Evolutionary conservation across 768 basidiomycete genomes (phyloP), one percentile per base, ranked within the genome.

Genomic region (Butyriboletus loyo): DNA sequence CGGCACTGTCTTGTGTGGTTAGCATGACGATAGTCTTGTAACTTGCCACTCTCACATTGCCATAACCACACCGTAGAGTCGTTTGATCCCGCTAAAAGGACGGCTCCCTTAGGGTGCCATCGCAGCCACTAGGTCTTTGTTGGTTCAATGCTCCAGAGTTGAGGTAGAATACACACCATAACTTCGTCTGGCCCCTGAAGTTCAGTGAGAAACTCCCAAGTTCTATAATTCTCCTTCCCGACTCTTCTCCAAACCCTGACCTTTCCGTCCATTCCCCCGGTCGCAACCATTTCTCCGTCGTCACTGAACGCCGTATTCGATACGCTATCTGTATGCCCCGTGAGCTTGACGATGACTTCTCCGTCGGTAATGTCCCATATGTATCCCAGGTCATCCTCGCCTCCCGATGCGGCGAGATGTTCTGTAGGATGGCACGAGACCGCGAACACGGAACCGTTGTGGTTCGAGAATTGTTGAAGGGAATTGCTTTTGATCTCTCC

Each of bases 231-330:
- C 40, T 86, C 84, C 58, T 75, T 86, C 5, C 85, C 87, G 14
- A 92, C 87, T 62, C 92, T 77, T 65, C 87, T 75, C 97, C 97
- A 99, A 55, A 99, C 74, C 55, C 95, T 78, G 35, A 98, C 86
- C 67, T 84, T 86, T 9, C 97, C 97, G 63, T 99, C 97, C 97
- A 99, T 98, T 0, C 97, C 97, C 10, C 96, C 97, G 0, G 95
- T 97, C 15, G 95, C 85, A 52, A 95, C 78, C 80, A 97, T 80
- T 72, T 97, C 88, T 2, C 97, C 97, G 66, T 98, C 96, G 1
- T 75, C 62, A 66, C 85, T 96, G 81, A 90, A 99, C 21, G 78
- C 85, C 4, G 80, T 78, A 49, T 77, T 77, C 5, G 85, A 85
- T 42, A 99, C 92, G 56, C 92, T 94, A 66, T 99, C 97, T 7